Conservation (phyloP, 495 filamentous ascomycete genomes). For the Cryomyces antarcticus region DNA sequence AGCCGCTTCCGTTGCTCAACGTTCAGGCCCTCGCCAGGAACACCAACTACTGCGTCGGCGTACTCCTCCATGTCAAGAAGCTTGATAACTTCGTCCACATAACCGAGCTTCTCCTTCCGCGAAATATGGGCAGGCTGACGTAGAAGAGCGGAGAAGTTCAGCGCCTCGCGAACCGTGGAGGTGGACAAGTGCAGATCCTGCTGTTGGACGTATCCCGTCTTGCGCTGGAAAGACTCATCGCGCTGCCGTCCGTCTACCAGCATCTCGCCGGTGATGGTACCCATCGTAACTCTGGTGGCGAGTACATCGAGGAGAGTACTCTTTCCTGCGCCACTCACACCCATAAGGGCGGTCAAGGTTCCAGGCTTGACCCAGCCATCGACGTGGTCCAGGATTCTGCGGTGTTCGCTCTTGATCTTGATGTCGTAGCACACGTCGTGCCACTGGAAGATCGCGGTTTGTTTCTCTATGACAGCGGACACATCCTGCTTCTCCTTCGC, state of each 20-base stretch:
- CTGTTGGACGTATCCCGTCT: slow-evolving; percentile 16
- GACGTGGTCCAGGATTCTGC: slow-evolving; percentile 10
- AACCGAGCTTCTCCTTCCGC: slow-evolving; percentile 26
- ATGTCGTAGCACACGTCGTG: slow-evolving; percentile 10
- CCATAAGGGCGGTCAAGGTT: slow-evolving; percentile 16
- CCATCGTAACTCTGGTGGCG: slow-evolving; percentile 13
- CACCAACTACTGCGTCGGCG: slow-evolving; percentile 18
- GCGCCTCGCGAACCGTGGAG: slow-evolving; percentile 14
- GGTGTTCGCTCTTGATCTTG: slow-evolving; percentile 6
- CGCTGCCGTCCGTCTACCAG: slow-evolving; percentile 14
- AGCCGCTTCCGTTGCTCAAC: slow-evolving; percentile 26
- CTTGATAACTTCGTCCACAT: slow-evolving; percentile 31
- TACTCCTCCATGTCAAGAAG: slow-evolving; percentile 27
- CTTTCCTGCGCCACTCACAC: slow-evolving; percentile 15
- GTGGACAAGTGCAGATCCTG: slow-evolving; percentile 14
- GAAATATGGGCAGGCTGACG: slow-evolving; percentile 8
- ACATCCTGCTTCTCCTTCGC: slow-evolving; percentile 6
- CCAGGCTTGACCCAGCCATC: slow-evolving; percentile 15
- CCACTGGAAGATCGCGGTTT: slow-evolving; percentile 10
- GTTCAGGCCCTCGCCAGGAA: slow-evolving; percentile 10
- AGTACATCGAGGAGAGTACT: slow-evolving; percentile 18
- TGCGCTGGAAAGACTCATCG: slow-evolving; percentile 15
- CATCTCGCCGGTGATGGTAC: slow-evolving; percentile 14
- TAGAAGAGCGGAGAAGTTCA: slow-evolving; percentile 16
- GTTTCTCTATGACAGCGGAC: background rate